Base-by-base conservation (phyloP, 1,284 basidiomycete species). In the Ganoderma meredithae region DNA sequence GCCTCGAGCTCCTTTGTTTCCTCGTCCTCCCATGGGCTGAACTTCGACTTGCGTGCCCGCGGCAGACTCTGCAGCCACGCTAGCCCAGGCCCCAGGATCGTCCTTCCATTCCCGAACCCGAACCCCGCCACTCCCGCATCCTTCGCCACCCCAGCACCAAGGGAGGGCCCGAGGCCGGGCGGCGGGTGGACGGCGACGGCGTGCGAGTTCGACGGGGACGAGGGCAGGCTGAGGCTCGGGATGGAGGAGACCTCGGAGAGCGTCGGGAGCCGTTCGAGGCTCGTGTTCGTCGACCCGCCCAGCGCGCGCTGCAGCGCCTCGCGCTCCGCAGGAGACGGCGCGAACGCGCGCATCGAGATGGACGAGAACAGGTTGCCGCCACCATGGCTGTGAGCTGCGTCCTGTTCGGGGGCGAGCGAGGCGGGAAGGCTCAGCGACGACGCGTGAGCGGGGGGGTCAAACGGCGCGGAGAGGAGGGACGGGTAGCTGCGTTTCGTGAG, bases 321-420 rank as follows among this genome's bases (percentile, higher is more conserved):
- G 61, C 93, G 90, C 83, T 95, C 93, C 70, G 89, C 93, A 66
- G 90, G 90, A 68, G 91, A 94, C 53, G 93, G 93, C 41, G 91
- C 92, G 78, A 95, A 95, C 33, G 92, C 93, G 75, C 90, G 91
- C 72, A 93, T 79, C 39, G 77, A 76, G 66, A 80, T 71, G 53
- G 76, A 74, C 64, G 81, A 79, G 73, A 79, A 83, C 39, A 52
- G 44, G 43, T 47, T 31, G 41, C 62, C 33, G 62, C 44, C 17
- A 31, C 33, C 36, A 13, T 17, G 19, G 52, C 40, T 43, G 39
- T 60, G 33, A 4, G 19, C 9, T n/a, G 44, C 43, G 39, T 40
- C 22, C 5, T 31, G 62, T n/a, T 53, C 36, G 33, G 53, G 63
- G 9, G 52, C 56, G 39, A 25, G 59, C 62, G 17, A n/a, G 40